These are phyloP conservation scores for Chaetomiaceae sp. DNA, from an alignment of 2,329 filamentous ascomycete species.

Conservation along the genomic window DNA sequence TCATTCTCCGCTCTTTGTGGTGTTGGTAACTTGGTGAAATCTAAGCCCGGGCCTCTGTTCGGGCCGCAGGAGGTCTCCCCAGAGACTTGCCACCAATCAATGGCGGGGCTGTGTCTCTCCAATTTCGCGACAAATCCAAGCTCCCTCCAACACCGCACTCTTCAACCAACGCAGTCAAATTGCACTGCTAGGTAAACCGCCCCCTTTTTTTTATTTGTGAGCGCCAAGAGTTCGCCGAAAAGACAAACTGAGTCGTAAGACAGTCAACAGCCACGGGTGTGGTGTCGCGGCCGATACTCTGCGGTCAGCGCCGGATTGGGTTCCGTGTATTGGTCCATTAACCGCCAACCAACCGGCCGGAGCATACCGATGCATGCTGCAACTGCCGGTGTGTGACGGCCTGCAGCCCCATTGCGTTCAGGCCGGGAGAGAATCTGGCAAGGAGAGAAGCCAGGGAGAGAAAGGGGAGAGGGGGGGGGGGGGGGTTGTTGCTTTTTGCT, in stretches of 20 bases:
- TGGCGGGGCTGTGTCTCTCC: slow-evolving; percentile 1
- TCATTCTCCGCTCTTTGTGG: neutral
- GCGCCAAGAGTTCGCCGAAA: too few relatives aligned
- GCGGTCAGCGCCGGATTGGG: neutral
- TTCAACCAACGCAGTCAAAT: neutral
- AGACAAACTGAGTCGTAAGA: neutral
- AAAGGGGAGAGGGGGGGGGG: too few relatives aligned
- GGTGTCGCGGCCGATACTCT: neutral
- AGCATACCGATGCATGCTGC: neutral
- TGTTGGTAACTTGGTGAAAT: neutral
- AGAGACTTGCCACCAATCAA: neutral
- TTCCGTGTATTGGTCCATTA: slow-evolving; percentile 6
- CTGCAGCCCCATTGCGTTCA: neutral
- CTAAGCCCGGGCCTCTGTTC: slow-evolving; percentile 6
- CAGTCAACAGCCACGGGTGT: neutral
- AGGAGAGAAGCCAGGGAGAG: too few relatives aligned
- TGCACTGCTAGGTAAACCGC: too few relatives aligned
- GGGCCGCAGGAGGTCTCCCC: neutral
- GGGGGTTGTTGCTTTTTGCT: neutral
- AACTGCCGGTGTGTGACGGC: slow-evolving; percentile 3
- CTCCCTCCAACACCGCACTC: neutral
- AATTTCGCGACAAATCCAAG: neutral
- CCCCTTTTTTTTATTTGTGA: too few relatives aligned
- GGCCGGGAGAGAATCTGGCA: neutral
- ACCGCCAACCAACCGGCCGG: neutral